Percentiles rank a stretch among this genome's conserved stretches.
These are phyloP conservation scores for Tricholoma matsutake DNA, from an alignment of 768 basidiomycete species.

Conservation along the genomic window DNA sequence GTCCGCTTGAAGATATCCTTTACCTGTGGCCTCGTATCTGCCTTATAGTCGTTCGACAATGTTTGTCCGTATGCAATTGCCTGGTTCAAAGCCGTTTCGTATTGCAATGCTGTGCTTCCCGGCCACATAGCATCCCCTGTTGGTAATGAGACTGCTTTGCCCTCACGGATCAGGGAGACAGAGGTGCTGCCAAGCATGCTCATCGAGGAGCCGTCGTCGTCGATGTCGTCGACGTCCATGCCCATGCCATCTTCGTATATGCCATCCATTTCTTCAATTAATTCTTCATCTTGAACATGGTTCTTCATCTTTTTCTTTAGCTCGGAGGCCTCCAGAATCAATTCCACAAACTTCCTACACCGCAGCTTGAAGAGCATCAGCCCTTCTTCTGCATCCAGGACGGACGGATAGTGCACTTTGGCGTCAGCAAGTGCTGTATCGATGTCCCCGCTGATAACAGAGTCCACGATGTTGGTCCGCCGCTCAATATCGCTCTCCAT, in stretches of 20 bases:
- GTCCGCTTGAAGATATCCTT: slow-evolving; percentile 68
- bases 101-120: slow-evolving; percentile 28
- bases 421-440: slow-evolving; percentile 63
- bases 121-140: slow-evolving; percentile 13
- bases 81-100: slow-evolving; percentile 56
- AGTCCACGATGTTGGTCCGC: slow-evolving; percentile 69
- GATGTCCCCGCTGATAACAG: slow-evolving; percentile 67
- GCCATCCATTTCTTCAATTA: slow-evolving; percentile 39
- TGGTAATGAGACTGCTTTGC: slow-evolving; percentile 6
- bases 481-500: slow-evolving; percentile 55
- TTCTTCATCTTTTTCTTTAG: slow-evolving; percentile 59
- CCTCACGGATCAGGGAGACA: slow-evolving; percentile 5
- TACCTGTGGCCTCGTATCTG: slow-evolving; percentile 60
- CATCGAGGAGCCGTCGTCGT: slow-evolving; percentile 35
- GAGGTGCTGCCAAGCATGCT: slow-evolving; percentile 28
- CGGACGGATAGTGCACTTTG: slow-evolving; percentile 54
- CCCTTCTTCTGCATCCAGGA: slow-evolving; percentile 64
- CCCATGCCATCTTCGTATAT: slow-evolving; percentile 43
- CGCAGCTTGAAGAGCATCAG: slow-evolving; percentile 78
- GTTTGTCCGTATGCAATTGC: slow-evolving; percentile 75
- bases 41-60: slow-evolving; percentile 65
- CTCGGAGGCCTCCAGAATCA: slow-evolving; percentile 68
- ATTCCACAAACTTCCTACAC: slow-evolving; percentile 84
- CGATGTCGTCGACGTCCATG: slow-evolving; percentile 61
- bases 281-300: slow-evolving; percentile 29